These are phyloP conservation scores for Termitomyces sp. DNA, from an alignment of 768 basidiomycete species.

Conservation along the genomic window DNA sequence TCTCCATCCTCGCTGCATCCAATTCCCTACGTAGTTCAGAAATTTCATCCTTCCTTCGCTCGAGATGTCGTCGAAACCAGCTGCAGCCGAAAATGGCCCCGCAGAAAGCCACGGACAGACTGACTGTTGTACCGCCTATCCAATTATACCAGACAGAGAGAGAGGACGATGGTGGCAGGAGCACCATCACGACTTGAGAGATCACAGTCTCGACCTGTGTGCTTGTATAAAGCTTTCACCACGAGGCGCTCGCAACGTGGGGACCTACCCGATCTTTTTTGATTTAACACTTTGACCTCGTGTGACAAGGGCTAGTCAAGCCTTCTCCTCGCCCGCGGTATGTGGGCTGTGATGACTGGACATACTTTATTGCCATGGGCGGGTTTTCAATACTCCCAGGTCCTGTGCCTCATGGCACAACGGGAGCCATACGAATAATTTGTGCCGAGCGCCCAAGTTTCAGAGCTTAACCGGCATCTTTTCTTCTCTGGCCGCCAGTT, in stretches of 20 bases:
- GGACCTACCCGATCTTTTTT: constrained; percentile 12
- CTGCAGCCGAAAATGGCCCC: constrained; percentile 5
- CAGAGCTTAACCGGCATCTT: not conserved
- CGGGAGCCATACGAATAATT: not conserved
- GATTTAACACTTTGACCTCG: constrained; percentile 13
- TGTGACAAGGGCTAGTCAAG: constrained; percentile 16
- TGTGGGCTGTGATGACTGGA: not conserved
- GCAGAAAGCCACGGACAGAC: constrained; percentile 22
- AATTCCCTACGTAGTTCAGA: constrained; percentile 12
- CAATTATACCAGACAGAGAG: constrained; percentile 17
- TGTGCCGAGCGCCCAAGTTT: not conserved
- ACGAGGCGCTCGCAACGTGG: constrained; percentile 32
- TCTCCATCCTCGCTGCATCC: constrained; percentile 7
- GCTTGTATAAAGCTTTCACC: constrained; percentile 13
- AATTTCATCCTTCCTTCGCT: constrained; percentile 9
- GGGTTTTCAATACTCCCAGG: not conserved
- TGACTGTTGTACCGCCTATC: constrained; percentile 16
- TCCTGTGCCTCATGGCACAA: not conserved
- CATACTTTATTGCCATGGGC: not conserved
- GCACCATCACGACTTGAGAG: constrained; percentile 10
- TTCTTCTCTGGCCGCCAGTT: not conserved
- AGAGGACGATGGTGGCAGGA: constrained; percentile 8
- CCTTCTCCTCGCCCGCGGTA: constrained; percentile 4
- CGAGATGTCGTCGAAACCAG: not conserved
- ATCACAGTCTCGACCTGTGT: constrained; percentile 5